Evolutionary conservation across 257 asterid genomes (phyloP).

Genomic region (Lantana camara): DNA sequence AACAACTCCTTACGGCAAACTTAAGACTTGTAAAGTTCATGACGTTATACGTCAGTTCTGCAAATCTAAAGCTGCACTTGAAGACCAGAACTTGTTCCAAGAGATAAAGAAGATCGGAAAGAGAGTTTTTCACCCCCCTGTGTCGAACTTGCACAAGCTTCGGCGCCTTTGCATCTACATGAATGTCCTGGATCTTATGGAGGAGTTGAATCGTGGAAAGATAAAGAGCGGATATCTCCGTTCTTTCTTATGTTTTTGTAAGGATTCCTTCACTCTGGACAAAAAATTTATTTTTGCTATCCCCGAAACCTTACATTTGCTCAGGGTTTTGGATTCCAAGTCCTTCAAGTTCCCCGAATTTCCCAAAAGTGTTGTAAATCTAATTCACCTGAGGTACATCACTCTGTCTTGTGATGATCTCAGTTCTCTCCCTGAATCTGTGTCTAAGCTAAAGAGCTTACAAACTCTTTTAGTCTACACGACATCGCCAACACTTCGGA

Average conservation of each 20-base stretch:
- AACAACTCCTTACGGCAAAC: constrained; percentile 31
- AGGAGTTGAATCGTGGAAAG: constrained; percentile 9
- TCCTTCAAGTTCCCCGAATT: constrained; percentile 26
- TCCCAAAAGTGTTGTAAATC: not conserved
- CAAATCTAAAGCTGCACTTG: constrained; percentile 30
- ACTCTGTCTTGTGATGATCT: constrained; percentile 28
- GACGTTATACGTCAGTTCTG: constrained; percentile 47
- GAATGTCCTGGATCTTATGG: constrained; percentile 23
- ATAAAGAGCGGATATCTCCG: constrained; percentile 32
- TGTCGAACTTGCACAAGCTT: not conserved
- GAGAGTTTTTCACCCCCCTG: constrained; percentile 2
- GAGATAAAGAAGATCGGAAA: constrained; percentile 32
- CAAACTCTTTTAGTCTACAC: constrained; percentile 42
- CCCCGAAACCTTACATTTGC: constrained; percentile 30
- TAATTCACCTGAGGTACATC: constrained; percentile 32
- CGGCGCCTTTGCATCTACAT: constrained; percentile 45
- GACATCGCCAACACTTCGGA: not conserved
- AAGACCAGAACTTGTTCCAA: constrained; percentile 34
- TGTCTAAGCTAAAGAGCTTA: constrained; percentile 40
- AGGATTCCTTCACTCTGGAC: constrained; percentile 10
- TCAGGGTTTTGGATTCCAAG: constrained; percentile 29
- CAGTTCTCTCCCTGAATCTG: constrained; percentile 28
- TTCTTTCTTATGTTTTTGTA: constrained; percentile 34
- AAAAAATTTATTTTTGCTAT: constrained; percentile 1
- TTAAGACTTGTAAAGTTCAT: constrained; percentile 45